Conservation (phyloP, 805 yeast species). For the Candida boidinii region DNA sequence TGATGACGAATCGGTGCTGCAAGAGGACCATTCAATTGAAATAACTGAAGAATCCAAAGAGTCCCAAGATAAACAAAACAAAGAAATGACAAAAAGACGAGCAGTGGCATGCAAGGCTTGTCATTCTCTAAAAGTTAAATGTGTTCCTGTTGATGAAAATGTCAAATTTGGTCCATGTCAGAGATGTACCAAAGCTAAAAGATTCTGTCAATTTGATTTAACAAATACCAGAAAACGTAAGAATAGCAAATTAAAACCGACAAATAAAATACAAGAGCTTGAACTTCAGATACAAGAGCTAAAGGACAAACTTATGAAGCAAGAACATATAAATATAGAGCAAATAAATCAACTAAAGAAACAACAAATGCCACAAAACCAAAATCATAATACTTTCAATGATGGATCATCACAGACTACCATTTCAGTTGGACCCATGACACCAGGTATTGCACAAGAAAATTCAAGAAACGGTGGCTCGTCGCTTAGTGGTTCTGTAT, state of each 20-base stretch:
- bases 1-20: too few species aligned
- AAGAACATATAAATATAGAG: constrained; percentile 5
- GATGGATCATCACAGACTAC: too few species aligned
- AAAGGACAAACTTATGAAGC: constrained; percentile 5
- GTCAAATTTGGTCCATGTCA: constrained; percentile 61
- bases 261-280: constrained; percentile 14
- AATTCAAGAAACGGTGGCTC: too few species aligned
- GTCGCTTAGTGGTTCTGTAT: too few species aligned
- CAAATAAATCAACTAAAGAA: neutral
- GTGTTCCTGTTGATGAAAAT: constrained; percentile 59
- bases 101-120: constrained; percentile 66
- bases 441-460: too few species aligned
- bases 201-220: constrained; percentile 60
- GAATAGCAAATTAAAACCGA: constrained; percentile 12
- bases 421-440: too few species aligned
- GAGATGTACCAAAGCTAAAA: constrained; percentile 58
- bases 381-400: too few species aligned
- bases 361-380: neutral
- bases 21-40: too few species aligned
- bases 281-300: constrained; percentile 18
- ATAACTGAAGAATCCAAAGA: too few species aligned
- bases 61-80: too few species aligned
- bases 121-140: constrained; percentile 75
- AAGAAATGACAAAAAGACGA: constrained; percentile 29
- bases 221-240: constrained; percentile 46